Evolutionary conservation across 2,329 filamentous ascomycete species (phyloP).

Genomic region (Chalara sp.): DNA sequence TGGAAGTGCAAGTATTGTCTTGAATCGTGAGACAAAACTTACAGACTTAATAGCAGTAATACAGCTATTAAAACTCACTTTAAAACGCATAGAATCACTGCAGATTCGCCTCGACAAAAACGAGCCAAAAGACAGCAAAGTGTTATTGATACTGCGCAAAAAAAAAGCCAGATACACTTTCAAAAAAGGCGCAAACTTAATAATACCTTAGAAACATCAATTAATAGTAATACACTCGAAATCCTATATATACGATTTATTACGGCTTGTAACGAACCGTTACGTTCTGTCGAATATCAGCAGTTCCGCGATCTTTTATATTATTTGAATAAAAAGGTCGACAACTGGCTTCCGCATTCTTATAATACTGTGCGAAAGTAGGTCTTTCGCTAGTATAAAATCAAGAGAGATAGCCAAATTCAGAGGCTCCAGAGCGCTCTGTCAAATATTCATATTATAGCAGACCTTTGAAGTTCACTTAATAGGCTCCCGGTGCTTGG

Average conservation of each 20-base stretch:
- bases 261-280: background rate
- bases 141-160: too few relatives aligned
- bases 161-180: too few relatives aligned
- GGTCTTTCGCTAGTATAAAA: background rate
- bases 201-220: background rate
- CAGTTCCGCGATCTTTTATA: background rate
- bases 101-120: too few relatives aligned
- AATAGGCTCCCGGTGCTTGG: background rate
- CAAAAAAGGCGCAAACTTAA: too few relatives aligned
- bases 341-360: background rate
- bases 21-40: too few relatives aligned
- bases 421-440: background rate
- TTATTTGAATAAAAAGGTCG: background rate
- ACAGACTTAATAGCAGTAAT: too few relatives aligned
- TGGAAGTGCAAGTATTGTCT: too few relatives aligned
- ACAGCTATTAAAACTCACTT: too few relatives aligned
- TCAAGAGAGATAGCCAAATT: background rate
- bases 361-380: background rate
- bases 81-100: too few relatives aligned
- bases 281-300: background rate
- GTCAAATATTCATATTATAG: background rate
- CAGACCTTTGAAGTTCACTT: background rate
- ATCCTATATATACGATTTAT: background rate
- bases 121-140: too few relatives aligned
- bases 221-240: background rate